Conservation (phyloP, 371 early-diverging fungal species). For the Encephalitozoon intestinalis region DNA sequence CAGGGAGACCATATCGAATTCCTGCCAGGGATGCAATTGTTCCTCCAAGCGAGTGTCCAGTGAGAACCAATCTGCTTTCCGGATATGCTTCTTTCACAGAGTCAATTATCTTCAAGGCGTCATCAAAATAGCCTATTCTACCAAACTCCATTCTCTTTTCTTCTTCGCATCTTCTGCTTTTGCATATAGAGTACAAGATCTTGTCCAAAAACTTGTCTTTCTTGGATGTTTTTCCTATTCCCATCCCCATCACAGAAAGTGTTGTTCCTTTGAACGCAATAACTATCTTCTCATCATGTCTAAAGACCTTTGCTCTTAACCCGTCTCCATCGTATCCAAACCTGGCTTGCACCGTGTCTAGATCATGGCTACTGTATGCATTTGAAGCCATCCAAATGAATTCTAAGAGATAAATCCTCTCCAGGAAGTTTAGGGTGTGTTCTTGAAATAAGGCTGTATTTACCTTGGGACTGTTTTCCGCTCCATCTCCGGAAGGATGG, state of each 20-base stretch:
- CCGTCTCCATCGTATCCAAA: conserved; percentile 27
- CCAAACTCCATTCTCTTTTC: conserved; percentile 8
- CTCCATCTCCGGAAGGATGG: background rate
- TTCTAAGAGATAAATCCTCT: background rate
- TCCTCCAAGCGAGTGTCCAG: conserved; percentile 63
- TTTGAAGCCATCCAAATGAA: background rate
- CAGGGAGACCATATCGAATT: conserved; percentile 23
- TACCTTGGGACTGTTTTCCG: background rate
- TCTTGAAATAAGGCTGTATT: background rate
- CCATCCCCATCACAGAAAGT: conserved; percentile 11
- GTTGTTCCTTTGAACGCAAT: conserved; percentile 45
- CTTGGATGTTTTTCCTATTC: conserved; percentile 7
- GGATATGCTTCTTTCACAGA: background rate
- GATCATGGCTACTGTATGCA: background rate
- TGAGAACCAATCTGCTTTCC: conserved; percentile 45
- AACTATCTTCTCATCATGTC: background rate
- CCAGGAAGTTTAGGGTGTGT: background rate
- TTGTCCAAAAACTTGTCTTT: conserved; percentile 33
- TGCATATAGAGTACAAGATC: conserved; percentile 26
- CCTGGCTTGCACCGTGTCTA: background rate
- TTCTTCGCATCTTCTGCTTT: background rate
- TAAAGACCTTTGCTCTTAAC: conserved; percentile 27
- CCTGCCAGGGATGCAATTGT: conserved; percentile 57
- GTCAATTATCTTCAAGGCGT: conserved; percentile 3
- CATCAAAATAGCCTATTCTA: background rate